Evolutionary conservation across 2,329 filamentous ascomycete species (phyloP).

Genomic region (Cryphonectria nitschkei): DNA sequence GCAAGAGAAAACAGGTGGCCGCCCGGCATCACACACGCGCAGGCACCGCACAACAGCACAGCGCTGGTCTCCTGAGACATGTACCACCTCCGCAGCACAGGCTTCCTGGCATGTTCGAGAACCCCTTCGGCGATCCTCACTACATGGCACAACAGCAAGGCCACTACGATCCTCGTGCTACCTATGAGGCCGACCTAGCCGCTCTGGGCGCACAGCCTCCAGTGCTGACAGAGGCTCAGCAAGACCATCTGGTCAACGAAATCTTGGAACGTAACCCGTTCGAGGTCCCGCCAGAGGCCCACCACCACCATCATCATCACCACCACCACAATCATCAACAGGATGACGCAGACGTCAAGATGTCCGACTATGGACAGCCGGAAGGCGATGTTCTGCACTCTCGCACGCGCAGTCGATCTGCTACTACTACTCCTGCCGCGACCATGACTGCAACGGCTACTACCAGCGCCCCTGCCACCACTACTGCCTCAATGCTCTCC

Average conservation of each 20-base stretch:
- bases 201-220: conserved; percentile 23
- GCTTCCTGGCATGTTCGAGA: conserved; percentile 20
- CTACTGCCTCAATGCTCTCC: conserved; percentile 26
- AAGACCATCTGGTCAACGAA: conserved; percentile 30
- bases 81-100: conserved; percentile 21
- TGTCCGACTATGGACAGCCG: conserved; percentile 28
- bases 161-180: conserved; percentile 3
- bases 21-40: conserved; percentile 21
- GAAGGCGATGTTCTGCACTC: conserved; percentile 19
- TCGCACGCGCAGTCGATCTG: conserved; percentile 32
- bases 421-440: neutral
- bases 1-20: conserved; percentile 43
- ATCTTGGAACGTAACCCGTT: conserved; percentile 28
- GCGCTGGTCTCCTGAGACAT: neutral
- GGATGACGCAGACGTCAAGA: conserved; percentile 25
- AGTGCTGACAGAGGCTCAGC: conserved; percentile 26
- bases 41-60: neutral
- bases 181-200: conserved; percentile 19
- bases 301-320: neutral
- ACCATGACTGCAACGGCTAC: too few species aligned
- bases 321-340: neutral
- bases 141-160: neutral
- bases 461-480: neutral
- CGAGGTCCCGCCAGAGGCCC: conserved; percentile 10
- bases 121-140: conserved; percentile 9